These are phyloP conservation scores for Ustilago trichophora DNA, from an alignment of 1,284 basidiomycete genomes.

Conservation along the genomic window DNA sequence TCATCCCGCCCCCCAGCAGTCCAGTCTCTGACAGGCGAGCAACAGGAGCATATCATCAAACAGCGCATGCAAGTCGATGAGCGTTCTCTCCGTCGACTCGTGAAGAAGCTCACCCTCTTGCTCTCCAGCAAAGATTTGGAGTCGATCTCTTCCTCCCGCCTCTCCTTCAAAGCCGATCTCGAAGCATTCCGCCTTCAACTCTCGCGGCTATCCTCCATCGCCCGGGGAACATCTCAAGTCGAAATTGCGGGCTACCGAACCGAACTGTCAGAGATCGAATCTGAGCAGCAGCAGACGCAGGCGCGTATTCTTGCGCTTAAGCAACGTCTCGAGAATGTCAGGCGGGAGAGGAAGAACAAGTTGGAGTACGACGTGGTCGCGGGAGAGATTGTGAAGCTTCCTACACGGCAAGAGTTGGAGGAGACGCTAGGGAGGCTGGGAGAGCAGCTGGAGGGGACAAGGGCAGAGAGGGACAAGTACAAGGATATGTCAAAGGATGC, in stretches of 20 bases:
- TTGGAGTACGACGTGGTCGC: slow-evolving; percentile 55
- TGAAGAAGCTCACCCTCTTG: slow-evolving; percentile 36
- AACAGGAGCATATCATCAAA: slow-evolving; percentile 40
- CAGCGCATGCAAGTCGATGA: slow-evolving; percentile 43
- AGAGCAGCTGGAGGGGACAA: slow-evolving; percentile 21
- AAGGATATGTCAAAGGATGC: slow-evolving; percentile 16
- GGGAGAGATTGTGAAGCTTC: slow-evolving; percentile 45
- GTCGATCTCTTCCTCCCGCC: slow-evolving; percentile 8
- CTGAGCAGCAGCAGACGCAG: slow-evolving; percentile 30
- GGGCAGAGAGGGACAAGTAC: slow-evolving; percentile 40
- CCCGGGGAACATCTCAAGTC: slow-evolving; percentile 14
- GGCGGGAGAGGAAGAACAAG: slow-evolving; percentile 53
- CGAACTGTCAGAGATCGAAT: slow-evolving; percentile 26
- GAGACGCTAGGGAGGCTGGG: slow-evolving; percentile 25
- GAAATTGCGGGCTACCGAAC: slow-evolving; percentile 23
- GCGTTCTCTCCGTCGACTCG: slow-evolving; percentile 22
- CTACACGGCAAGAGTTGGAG: slow-evolving; percentile 42
- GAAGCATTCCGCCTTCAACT: slow-evolving; percentile 26
- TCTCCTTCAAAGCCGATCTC: slow-evolving; percentile 43
- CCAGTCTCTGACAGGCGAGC: slow-evolving; percentile 29
- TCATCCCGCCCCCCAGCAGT: slow-evolving; percentile 15
- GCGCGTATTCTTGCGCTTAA: slow-evolving; percentile 40
- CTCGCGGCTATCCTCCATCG: slow-evolving; percentile 19
- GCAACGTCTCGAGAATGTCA: slow-evolving; percentile 34
- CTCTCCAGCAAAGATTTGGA: slow-evolving; percentile 23